Evolutionary conservation across 2,329 filamentous ascomycete species (phyloP).

Genomic region (Aureobasidium lini): DNA sequence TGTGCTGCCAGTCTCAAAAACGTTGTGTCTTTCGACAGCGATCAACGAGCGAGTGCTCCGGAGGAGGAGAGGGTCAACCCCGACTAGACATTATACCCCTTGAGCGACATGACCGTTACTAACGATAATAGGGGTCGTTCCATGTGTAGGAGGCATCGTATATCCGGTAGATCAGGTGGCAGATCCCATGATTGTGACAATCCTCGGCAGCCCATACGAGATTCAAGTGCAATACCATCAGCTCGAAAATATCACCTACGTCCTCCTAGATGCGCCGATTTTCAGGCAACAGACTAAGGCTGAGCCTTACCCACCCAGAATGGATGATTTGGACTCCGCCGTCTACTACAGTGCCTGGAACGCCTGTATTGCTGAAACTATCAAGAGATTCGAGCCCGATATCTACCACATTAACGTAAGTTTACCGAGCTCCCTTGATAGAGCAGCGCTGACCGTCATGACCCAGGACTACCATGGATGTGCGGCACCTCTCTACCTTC

Average conservation of each 20-base stretch:
- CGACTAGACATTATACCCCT: no score
- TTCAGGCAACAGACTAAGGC: constrained; percentile 57
- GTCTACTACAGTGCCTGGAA: constrained; percentile 66
- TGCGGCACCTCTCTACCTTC: constrained; percentile 55
- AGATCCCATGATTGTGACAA: constrained; percentile 55
- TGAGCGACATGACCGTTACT: not conserved
- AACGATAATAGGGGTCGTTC: constrained; percentile 30
- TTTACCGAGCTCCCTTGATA: no score
- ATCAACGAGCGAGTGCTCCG: no score
- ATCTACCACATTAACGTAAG: constrained; percentile 56
- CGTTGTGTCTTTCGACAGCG: no score
- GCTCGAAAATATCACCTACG: constrained; percentile 59
- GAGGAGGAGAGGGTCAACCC: no score
- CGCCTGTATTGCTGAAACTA: constrained; percentile 57
- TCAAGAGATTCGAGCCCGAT: constrained; percentile 55
- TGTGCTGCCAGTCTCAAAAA: no score
- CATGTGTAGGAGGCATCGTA: constrained; percentile 53
- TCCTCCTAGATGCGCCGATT: constrained; percentile 58
- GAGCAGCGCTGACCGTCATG: not conserved
- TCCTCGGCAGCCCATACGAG: constrained; percentile 53
- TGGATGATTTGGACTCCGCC: constrained; percentile 62
- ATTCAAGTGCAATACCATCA: constrained; percentile 58
- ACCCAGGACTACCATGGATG: constrained; percentile 51
- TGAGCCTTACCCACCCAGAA: constrained; percentile 58
- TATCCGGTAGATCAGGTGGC: constrained; percentile 53